Base-by-base conservation (phyloP, 2,329 filamentous ascomycete genomes). In the Exophiala spinifera region DNA sequence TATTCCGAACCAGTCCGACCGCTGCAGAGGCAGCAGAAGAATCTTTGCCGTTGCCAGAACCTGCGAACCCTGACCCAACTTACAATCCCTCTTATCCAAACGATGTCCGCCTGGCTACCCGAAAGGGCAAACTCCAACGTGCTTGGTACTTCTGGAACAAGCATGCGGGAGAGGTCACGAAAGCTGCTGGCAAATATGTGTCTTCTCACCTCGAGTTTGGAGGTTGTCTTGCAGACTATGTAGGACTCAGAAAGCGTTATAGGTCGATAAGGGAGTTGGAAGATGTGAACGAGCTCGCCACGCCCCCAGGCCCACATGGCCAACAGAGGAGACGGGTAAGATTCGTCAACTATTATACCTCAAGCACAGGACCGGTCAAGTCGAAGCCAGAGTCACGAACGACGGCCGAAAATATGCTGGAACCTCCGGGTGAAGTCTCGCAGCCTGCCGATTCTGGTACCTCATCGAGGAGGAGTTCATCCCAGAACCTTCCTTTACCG, bases 281-380 rank as follows among this genome's bases (percentile, higher is more conserved):
- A 66, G 85, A 88, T 65, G 74, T 84, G 3, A 80, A 88, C 53
- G 83, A 86, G 59, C 63, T 79, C 1, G 69, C 66, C 61, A 40
- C 69, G 49, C 52, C 62, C 65, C 55, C 67, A 51, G 61, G 66
- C 61, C 31, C 66, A 55, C 34, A 66, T 65, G 62, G 67, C 61
- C n/a, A 64, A 56, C 19, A 60, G 61, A 47, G 63, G 48, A 44
- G 65, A 57, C 60, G 86, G 49, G 81, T 94, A 10, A 80, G 90
- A 14, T 96, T 96, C 64, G 78, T 89, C 53, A 96, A 96, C 67
- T 96, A 95, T 68, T 96, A 92, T 67, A 95, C 91, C 1, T 81
- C 88, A n/a, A 91, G 88, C 61, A 86, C 87, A 8, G 91, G 91
- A 3, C 78, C 83, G 55, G 78, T 79, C 1, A 91, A 87, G 62